Evolutionary conservation across 805 yeast genomes (phyloP).

Genomic region (Candida peoriensis): DNA sequence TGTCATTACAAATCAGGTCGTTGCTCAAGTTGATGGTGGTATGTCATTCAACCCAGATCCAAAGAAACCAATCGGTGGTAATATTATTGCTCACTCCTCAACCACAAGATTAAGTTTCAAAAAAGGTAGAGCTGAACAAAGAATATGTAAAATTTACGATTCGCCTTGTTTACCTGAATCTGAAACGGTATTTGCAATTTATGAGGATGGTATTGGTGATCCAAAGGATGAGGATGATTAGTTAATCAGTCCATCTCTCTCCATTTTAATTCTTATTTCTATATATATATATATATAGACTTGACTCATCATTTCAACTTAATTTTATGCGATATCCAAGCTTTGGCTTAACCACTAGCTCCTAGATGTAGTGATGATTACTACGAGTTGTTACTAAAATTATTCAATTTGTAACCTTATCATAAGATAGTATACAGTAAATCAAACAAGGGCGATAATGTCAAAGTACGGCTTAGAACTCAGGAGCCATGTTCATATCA

Average conservation of each 20-base stretch:
- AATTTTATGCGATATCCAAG: too few species aligned
- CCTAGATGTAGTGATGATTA: too few species aligned
- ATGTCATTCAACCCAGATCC: constrained; percentile 88
- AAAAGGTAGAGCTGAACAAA: constrained; percentile 87
- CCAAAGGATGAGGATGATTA: constrained; percentile 57
- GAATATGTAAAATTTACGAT: constrained; percentile 92
- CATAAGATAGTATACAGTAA: too few species aligned
- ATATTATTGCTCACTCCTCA: constrained; percentile 94
- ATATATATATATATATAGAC: too few species aligned
- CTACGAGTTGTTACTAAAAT: too few species aligned
- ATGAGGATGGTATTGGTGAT: constrained; percentile 96
- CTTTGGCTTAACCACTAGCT: too few species aligned
- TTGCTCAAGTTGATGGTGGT: constrained; percentile 93
- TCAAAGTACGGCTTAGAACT: constrained; percentile 38
- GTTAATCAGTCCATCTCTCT: too few species aligned
- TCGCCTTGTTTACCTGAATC: constrained; percentile 96
- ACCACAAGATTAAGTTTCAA: constrained; percentile 88
- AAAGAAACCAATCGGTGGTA: constrained; percentile 97
- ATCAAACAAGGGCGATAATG: constrained; percentile 8
- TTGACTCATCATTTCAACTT: too few species aligned
- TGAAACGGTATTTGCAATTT: constrained; percentile 91
- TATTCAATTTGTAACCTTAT: too few species aligned
- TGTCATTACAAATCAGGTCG: constrained; percentile 93
- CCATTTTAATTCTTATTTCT: background rate
- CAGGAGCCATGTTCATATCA: constrained; percentile 71